These are phyloP conservation scores for Arxiozyma heterogenica DNA, from an alignment of 1,139 yeast species.

Conservation along the genomic window DNA sequence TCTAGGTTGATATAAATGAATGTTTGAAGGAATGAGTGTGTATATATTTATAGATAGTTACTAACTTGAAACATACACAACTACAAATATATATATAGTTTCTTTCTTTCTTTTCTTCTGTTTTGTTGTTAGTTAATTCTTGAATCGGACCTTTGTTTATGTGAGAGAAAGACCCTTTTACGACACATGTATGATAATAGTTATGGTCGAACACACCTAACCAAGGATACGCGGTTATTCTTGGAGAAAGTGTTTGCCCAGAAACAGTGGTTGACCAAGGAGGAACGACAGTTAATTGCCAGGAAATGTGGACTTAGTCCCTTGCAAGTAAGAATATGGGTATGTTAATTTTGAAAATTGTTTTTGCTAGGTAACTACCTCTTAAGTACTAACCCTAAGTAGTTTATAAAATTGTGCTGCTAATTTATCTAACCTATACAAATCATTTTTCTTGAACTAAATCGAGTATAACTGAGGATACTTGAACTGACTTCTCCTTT, in stretches of 20 bases:
- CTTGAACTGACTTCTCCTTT: conserved; percentile 14
- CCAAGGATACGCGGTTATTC: conserved; percentile 6
- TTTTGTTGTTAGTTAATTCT: conserved; percentile 1
- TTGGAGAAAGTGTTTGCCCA: conserved; percentile 7
- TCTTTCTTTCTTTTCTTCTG: background rate
- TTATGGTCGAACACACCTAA: conserved; percentile 4
- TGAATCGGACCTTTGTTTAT: conserved; percentile 4
- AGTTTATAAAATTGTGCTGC: conserved; percentile 11
- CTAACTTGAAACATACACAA: background rate
- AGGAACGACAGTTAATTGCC: conserved; percentile 9
- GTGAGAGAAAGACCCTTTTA: conserved; percentile 9
- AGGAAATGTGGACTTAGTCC: conserved; percentile 10
- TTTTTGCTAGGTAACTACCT: conserved; percentile 4
- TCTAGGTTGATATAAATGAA: background rate
- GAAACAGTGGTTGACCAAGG: conserved; percentile 10
- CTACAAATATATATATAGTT: background rate
- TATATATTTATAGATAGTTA: background rate
- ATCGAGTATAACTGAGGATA: conserved; percentile 8
- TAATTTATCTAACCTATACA: too few species aligned
- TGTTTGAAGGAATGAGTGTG: too few species aligned
- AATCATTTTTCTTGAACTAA: background rate
- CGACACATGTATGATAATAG: conserved; percentile 6
- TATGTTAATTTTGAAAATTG: conserved; percentile 5
- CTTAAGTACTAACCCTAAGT: conserved; percentile 7
- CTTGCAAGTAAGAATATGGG: conserved; percentile 10